Conservation (phyloP, 306 rosid genomes). For the Calophaca sinica region DNA sequence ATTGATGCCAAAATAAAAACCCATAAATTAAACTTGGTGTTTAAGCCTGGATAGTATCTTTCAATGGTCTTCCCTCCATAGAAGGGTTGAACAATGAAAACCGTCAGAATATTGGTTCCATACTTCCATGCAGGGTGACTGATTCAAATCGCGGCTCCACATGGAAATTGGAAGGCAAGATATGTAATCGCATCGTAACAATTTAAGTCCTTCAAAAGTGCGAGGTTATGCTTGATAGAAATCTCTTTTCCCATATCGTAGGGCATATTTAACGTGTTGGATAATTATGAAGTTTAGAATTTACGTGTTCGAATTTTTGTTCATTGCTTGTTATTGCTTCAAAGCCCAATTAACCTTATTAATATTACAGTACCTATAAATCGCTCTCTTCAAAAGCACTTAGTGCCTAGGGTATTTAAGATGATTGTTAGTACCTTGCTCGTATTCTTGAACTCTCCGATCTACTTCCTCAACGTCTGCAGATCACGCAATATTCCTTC, state of each 20-base stretch:
- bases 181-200: not conserved
- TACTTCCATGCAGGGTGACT: not conserved
- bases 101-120: not conserved
- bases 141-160: slow-evolving; percentile 27
- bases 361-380: too few relatives aligned
- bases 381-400: slow-evolving; percentile 5
- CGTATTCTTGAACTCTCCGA: slow-evolving; percentile 89
- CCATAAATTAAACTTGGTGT: slow-evolving; percentile 13
- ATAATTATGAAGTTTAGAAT: slow-evolving; percentile 1
- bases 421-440: slow-evolving; percentile 63
- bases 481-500: slow-evolving; percentile 97
- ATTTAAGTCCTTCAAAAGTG: slow-evolving; percentile 7
- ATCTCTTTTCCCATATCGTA: slow-evolving; percentile 5
- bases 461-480: slow-evolving; percentile 99
- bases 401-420: slow-evolving; percentile 10
- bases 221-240: not conserved
- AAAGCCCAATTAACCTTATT: not conserved
- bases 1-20: slow-evolving; percentile 26
- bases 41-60: slow-evolving; percentile 17
- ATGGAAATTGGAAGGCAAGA: not conserved
- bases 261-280: not conserved
- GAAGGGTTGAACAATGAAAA: slow-evolving; percentile 20
- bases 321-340: too few relatives aligned
- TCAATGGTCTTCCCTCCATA: slow-evolving; percentile 3
- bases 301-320: not conserved